Evolutionary conservation across 2,329 filamentous ascomycete species (phyloP).

Genomic region (Epichloe typhina): DNA sequence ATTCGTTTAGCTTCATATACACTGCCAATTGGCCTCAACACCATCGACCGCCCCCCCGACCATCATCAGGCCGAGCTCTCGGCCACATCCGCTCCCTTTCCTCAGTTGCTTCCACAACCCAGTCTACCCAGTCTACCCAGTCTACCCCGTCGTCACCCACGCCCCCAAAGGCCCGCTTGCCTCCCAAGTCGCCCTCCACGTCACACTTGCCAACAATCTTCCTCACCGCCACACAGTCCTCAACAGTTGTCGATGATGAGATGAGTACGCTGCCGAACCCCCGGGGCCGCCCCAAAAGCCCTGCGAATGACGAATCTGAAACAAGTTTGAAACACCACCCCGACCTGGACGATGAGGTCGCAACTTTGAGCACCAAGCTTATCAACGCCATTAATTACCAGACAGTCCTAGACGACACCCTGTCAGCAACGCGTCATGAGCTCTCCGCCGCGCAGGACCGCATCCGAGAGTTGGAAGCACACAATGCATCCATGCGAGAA

Average conservation of each 20-base stretch:
- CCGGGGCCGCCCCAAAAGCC: conserved; percentile 39
- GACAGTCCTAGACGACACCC: conserved; percentile 76
- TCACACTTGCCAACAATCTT: conserved; percentile 27
- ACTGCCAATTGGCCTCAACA: conserved; percentile 40
- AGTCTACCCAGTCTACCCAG: conserved; percentile 10
- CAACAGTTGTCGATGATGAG: conserved; percentile 37
- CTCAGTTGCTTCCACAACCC: conserved; percentile 32
- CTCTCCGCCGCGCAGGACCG: conserved; percentile 58
- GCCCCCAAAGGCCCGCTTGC: conserved; percentile 19
- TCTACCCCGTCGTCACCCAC: conserved; percentile 19
- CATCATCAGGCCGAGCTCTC: conserved; percentile 18
- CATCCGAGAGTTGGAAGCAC: conserved; percentile 53
- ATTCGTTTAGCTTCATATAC: conserved; percentile 34
- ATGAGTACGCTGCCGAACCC: conserved; percentile 57
- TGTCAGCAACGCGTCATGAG: conserved; percentile 72
- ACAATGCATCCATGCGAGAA: conserved; percentile 54
- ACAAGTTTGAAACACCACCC: conserved; percentile 32
- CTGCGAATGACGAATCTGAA: conserved; percentile 23
- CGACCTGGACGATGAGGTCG: conserved; percentile 60
- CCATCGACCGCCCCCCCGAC: conserved; percentile 13
- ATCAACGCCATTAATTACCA: conserved; percentile 97
- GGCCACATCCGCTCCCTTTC: conserved; percentile 42
- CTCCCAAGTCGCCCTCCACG: conserved; percentile 23
- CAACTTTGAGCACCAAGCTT: conserved; percentile 83
- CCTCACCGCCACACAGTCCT: conserved; percentile 22